Evolutionary conservation across 192 early-diverging fungal species (phyloP), one percentile per base, ranked within the genome.

Genomic region (Globomyces pollinis-pini): DNA sequence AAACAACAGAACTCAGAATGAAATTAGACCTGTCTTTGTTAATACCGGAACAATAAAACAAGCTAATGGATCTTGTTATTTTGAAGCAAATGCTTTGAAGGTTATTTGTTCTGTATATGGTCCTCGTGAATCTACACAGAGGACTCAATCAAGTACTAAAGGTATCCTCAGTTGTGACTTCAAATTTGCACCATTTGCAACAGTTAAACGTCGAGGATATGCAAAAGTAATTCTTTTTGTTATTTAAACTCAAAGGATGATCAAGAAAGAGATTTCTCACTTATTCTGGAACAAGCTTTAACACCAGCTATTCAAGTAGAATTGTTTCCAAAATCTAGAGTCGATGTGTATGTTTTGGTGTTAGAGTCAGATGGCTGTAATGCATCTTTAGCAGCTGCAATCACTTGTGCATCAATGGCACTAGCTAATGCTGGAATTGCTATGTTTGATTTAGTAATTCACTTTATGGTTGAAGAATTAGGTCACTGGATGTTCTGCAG

Each of bases 381-480:
- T 15, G 78, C 86, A 7, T 77, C 81, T 60, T 45, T 89, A n/a
- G 74, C 85, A 11, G 79, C 77, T 20, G 87, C 84, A 9, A 81
- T 88, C 6, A 85, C 81, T 21, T 73, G 61, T 36, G 74, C 77
- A 1, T 64, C 75, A 2, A 49, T 79, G 50, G 77, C 74, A 9
- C 61, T 92, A 11, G 86, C 88, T 8, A 87, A 92, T 71, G 89
- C 90, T 11, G 89, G 89, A 13, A 88, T 92, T 50, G 88, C 91
- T 63, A 90, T 92, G 88, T 58, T 72, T 38, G 90, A 92, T 68
- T 65, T 75, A n/a, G 89, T 92, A 5, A n/a, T n/a, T n/a, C n/a
- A n/a, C n/a, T n/a, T n/a, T n/a, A n/a, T n/a, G n/a, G n/a, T n/a
- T n/a, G n/a, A n/a, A n/a, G n/a, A n/a, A n/a, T n/a, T n/a, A n/a